A percentile compares a stretch with the other conserved stretches of the same genome.
These are phyloP conservation scores for Artemisia tridentata DNA, from an alignment of 129 eudicot genomes.

Conservation along the genomic window DNA sequence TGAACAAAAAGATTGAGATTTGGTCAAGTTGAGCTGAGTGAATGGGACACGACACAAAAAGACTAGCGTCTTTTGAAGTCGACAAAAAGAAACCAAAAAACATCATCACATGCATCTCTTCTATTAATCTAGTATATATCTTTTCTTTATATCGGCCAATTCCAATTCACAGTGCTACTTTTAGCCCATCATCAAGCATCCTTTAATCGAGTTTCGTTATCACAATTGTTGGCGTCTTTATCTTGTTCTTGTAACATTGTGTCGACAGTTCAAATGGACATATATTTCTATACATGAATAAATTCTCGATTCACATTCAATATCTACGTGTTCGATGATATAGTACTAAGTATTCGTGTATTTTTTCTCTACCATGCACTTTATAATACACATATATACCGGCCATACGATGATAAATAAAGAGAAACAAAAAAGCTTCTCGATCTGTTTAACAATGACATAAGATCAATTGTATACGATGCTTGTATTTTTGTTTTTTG, in stretches of 20 bases:
- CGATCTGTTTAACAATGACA: constrained; percentile 1
- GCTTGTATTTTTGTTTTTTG: too few relatives aligned
- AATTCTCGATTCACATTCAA: too few relatives aligned
- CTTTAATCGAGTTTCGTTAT: constrained; percentile 9
- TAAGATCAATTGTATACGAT: background rate
- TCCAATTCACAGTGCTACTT: background rate
- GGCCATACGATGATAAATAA: constrained; percentile 1
- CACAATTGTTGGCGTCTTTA: background rate
- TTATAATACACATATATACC: background rate
- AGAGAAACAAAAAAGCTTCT: background rate
- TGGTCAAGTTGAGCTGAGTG: constrained; percentile 14
- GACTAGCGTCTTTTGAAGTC: constrained; percentile 26
- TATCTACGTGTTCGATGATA: too few relatives aligned
- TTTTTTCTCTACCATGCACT: too few relatives aligned
- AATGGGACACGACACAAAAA: constrained; percentile 19
- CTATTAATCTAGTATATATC: background rate
- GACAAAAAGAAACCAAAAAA: constrained; percentile 29
- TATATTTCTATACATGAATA: too few relatives aligned
- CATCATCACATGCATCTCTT: background rate
- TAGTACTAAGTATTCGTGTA: too few relatives aligned
- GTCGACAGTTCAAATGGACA: too few relatives aligned
- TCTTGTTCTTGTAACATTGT: background rate
- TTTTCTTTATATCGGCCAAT: constrained; percentile 34
- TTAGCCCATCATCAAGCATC: too few relatives aligned
- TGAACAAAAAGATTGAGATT: constrained; percentile 8